A percentile compares a stretch with the other conserved stretches of the same genome.
Evolutionary conservation across 495 filamentous ascomycete genomes (phyloP).

Genomic region (Parachaetomium inaequale): DNA sequence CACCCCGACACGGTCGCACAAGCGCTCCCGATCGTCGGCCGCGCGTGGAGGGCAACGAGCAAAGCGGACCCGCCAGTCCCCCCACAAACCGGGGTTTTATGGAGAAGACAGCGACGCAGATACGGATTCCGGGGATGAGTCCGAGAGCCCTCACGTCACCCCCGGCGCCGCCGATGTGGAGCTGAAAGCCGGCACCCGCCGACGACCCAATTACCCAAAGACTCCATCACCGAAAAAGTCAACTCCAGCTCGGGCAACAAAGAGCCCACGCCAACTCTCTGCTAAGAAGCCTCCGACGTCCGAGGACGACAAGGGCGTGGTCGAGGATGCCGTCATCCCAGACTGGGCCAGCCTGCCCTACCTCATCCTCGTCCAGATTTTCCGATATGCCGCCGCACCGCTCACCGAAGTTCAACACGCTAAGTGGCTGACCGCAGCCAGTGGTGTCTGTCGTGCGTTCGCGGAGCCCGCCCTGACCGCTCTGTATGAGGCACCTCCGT

Average conservation of each 20-base stretch:
- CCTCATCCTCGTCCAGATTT: conserved; percentile 64
- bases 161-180: conserved; percentile 13
- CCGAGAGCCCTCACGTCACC: conserved; percentile 3
- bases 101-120: conserved; percentile 22
- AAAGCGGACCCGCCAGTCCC: conserved; percentile 23
- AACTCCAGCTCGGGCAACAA: background rate
- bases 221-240: background rate
- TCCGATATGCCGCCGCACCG: conserved; percentile 61
- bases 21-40: conserved; percentile 12
- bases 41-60: background rate
- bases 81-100: conserved; percentile 28
- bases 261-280: background rate
- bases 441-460: conserved; percentile 61
- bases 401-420: conserved; percentile 53
- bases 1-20: conserved; percentile 9
- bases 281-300: background rate
- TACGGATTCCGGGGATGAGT: conserved; percentile 13
- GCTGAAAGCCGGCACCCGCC: conserved; percentile 1
- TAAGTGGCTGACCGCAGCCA: conserved; percentile 58
- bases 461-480: conserved; percentile 70
- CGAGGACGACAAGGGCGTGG: background rate
- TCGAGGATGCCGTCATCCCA: conserved; percentile 44
- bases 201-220: background rate
- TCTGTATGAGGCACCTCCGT: conserved; percentile 66
- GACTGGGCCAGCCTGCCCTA: conserved; percentile 71